Conservation (phyloP, 768 basidiomycete species). For the Calocybe cyanea region DNA sequence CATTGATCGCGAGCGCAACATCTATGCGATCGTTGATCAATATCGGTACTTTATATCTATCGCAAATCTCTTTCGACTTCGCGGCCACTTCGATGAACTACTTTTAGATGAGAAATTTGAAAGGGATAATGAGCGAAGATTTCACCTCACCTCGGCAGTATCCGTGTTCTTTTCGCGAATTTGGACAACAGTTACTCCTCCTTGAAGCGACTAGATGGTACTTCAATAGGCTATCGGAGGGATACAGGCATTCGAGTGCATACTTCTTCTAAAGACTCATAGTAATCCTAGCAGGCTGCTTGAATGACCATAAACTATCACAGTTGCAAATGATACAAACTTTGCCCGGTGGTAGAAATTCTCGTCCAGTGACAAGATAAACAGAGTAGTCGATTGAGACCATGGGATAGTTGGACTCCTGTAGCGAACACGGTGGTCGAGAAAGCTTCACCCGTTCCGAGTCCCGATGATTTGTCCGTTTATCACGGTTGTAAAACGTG, state of each 20-base stretch:
- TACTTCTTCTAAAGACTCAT: conserved; percentile 74
- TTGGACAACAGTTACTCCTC: conserved; percentile 89
- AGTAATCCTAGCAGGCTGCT: conserved; percentile 50
- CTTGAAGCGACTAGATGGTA: conserved; percentile 64
- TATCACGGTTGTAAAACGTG: no score
- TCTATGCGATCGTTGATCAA: conserved; percentile 89
- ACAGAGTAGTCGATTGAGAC: conserved; percentile 59
- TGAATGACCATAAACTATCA: conserved; percentile 4
- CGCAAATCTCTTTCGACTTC: conserved; percentile 67
- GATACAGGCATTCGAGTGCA: conserved; percentile 2
- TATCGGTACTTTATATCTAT: conserved; percentile 73
- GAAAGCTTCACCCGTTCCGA: no score
- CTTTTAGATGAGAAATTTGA: background rate
- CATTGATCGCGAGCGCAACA: conserved; percentile 73
- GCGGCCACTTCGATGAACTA: conserved; percentile 78
- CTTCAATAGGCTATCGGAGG: background rate
- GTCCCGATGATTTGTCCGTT: no score
- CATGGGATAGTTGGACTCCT: conserved; percentile 12
- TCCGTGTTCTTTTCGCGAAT: conserved; percentile 83
- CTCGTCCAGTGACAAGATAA: conserved; percentile 85
- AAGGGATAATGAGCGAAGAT: background rate
- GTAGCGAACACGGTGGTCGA: no score
- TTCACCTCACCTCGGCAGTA: conserved; percentile 70
- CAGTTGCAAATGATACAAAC: conserved; percentile 31
- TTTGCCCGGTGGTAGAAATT: conserved; percentile 72